Percentiles rank a stretch among this genome's conserved stretches.
Conservation (phyloP, 768 basidiomycete species). For the Pluteus cervinus region DNA sequence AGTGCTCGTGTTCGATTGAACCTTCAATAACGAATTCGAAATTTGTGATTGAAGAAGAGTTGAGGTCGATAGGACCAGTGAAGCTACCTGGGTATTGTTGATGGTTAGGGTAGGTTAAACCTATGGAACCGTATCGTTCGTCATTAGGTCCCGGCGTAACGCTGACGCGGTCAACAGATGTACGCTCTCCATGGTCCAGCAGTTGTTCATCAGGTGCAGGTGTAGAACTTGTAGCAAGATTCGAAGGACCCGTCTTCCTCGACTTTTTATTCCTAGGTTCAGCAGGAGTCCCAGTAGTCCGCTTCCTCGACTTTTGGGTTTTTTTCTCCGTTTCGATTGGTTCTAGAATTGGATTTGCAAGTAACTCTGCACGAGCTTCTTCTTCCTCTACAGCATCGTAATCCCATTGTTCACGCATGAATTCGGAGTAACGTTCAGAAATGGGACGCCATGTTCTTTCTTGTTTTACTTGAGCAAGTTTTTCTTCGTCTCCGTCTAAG, state of each 20-base stretch:
- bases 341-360: constrained; percentile 29
- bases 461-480: constrained; percentile 8
- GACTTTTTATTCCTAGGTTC: constrained; percentile 52
- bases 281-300: constrained; percentile 43
- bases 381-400: constrained; percentile 75
- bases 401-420: constrained; percentile 74
- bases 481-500: constrained; percentile 30
- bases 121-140: too few species aligned
- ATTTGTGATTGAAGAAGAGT: not conserved
- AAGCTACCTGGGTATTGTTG: too few species aligned
- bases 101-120: too few species aligned
- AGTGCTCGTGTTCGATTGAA: constrained; percentile 31
- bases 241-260: constrained; percentile 33
- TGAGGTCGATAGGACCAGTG: not conserved
- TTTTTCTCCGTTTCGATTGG: constrained; percentile 44
- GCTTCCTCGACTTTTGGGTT: constrained; percentile 41
- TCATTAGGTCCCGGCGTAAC: too few species aligned
- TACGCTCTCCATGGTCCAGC: too few species aligned
- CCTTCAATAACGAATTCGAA: constrained; percentile 16
- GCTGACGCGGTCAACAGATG: too few species aligned
- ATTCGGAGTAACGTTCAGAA: constrained; percentile 81
- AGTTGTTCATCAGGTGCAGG: too few species aligned
- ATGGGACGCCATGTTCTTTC: constrained; percentile 71
- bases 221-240: too few species aligned
- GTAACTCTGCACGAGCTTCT: constrained; percentile 45